Conservation (phyloP, 1,139 yeast species). For the Kurtzmaniella quercitrusa region DNA sequence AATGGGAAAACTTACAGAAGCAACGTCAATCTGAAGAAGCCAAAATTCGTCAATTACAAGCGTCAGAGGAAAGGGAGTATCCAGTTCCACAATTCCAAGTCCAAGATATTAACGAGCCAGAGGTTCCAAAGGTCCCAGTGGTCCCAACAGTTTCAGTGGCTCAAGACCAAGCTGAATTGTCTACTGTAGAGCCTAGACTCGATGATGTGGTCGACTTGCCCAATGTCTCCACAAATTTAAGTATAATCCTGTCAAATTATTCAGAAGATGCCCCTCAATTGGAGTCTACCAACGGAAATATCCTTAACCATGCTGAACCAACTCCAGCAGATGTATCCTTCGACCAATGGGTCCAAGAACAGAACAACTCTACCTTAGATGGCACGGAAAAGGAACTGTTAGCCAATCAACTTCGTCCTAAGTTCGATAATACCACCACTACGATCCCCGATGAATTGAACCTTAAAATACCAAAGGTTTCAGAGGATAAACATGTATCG, state of each 20-base stretch:
- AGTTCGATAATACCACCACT: conserved; percentile 28
- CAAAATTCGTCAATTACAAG: conserved; percentile 5
- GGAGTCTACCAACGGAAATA: conserved; percentile 8
- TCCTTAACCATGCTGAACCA: conserved; percentile 5
- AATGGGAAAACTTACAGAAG: conserved; percentile 26
- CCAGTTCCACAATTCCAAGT: conserved; percentile 5
- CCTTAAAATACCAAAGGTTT: conserved; percentile 3
- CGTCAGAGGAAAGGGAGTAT: conserved; percentile 13
- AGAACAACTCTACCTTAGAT: background rate
- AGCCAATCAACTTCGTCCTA: conserved; percentile 28
- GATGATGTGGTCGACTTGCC: conserved; percentile 2
- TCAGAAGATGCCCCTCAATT: conserved; percentile 2
- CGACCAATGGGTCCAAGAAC: conserved; percentile 13
- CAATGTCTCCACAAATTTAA: background rate
- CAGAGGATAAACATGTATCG: conserved; percentile 17
- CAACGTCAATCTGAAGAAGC: conserved; percentile 5
- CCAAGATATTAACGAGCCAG: conserved; percentile 13
- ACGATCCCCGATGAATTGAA: conserved; percentile 6
- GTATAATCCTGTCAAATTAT: background rate
- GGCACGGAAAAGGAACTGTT: conserved; percentile 18
- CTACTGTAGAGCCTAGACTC: background rate
- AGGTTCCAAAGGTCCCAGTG: conserved; percentile 17
- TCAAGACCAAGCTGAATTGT: conserved; percentile 6
- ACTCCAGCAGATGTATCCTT: conserved; percentile 5
- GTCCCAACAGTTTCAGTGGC: too few species aligned